Conservation (phyloP, 1,139 yeast genomes). For the Nakaseomyces bracarensis region DNA sequence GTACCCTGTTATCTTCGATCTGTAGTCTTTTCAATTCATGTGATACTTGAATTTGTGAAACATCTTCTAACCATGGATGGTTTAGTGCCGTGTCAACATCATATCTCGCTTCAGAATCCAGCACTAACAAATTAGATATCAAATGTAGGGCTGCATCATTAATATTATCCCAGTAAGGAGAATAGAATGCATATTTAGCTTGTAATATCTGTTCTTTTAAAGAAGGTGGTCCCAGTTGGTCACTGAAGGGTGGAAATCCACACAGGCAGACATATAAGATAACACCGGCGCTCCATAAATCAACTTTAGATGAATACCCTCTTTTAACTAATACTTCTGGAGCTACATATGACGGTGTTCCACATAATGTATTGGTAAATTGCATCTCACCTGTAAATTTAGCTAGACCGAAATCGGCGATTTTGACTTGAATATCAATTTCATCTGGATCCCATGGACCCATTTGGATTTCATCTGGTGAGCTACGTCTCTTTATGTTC, state of each 20-base stretch:
- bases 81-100: conserved; percentile 43
- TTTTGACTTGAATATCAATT: conserved; percentile 55
- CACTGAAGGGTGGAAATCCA: conserved; percentile 82
- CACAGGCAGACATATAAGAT: conserved; percentile 66
- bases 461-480: conserved; percentile 37
- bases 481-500: conserved; percentile 44
- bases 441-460: conserved; percentile 73
- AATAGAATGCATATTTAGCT: conserved; percentile 64
- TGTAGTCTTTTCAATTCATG: conserved; percentile 21
- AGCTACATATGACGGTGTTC: conserved; percentile 79
- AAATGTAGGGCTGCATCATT: conserved; percentile 57
- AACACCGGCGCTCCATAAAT: conserved; percentile 76
- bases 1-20: conserved; percentile 20
- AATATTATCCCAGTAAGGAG: conserved; percentile 73
- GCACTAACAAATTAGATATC: conserved; percentile 51
- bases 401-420: conserved; percentile 76
- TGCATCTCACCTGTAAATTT: conserved; percentile 70
- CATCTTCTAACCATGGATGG: conserved; percentile 50
- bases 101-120: conserved; percentile 47
- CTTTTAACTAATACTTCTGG: conserved; percentile 60
- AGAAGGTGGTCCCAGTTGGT: conserved; percentile 68
- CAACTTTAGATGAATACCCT: conserved; percentile 62
- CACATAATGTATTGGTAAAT: conserved; percentile 70
- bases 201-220: conserved; percentile 65
- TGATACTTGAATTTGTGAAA: conserved; percentile 12